Conservation (phyloP, 768 basidiomycete species). For the Termitomyces sp. region DNA sequence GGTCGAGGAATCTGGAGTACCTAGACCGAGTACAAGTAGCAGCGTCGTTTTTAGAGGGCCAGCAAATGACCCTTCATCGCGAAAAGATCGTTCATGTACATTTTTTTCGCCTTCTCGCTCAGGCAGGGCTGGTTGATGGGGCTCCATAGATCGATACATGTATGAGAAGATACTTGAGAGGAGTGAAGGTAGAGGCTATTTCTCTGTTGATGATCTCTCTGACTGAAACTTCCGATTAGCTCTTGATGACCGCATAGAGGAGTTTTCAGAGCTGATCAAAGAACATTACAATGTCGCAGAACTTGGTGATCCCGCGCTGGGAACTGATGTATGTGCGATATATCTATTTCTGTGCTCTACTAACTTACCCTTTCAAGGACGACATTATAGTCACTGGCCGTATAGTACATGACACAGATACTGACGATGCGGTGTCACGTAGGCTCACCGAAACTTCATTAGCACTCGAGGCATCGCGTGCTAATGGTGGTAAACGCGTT, state of each 20-base stretch:
- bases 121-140: neutral
- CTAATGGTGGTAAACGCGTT: constrained; percentile 59
- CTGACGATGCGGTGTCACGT: constrained; percentile 33
- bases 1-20: constrained; percentile 26
- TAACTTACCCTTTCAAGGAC: constrained; percentile 36
- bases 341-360: neutral
- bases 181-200: constrained; percentile 57
- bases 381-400: constrained; percentile 69
- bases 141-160: constrained; percentile 77
- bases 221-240: constrained; percentile 31
- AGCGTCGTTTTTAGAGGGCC: constrained; percentile 36
- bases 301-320: constrained; percentile 62
- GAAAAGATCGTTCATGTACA: constrained; percentile 55
- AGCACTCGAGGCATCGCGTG: constrained; percentile 77
- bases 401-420: constrained; percentile 65
- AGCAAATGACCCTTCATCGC: constrained; percentile 26
- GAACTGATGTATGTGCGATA: constrained; percentile 33
- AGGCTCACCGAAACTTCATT: constrained; percentile 76
- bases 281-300: constrained; percentile 69
- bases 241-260: constrained; percentile 85
- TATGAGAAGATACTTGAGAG: constrained; percentile 85
- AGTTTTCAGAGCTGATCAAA: constrained; percentile 70
- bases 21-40: constrained; percentile 21
- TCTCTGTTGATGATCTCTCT: neutral
- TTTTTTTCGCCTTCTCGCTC: constrained; percentile 3